Evolutionary conservation across 345 rosid species (phyloP), one percentile per base, ranked within the genome.

Genomic region (Populus tremula): DNA sequence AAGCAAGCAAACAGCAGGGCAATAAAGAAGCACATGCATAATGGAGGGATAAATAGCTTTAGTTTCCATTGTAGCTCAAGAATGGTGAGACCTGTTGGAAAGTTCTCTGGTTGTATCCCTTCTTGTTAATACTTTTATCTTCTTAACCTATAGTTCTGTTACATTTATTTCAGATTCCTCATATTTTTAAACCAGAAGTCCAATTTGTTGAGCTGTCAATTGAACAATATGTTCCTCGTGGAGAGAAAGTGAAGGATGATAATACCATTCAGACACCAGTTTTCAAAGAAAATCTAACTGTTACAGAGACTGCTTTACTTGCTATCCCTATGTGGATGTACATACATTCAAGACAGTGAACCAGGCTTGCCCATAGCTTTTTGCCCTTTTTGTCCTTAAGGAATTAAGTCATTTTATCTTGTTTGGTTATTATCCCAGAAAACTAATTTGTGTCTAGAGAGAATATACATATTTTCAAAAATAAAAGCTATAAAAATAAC

Each of bases 1-100:
- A 95, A 95, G 85, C 93, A 91, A 87, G 92, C 98, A 31, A 90
- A 71, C 71, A 80, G 94, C 77, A 88, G 85, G 79, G 72, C 92
- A 70, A 85, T 95, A 66, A 88, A 74, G 67, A 95, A 92, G 74
- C 96, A 87, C 75, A 87, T 95, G 99, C 86, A 79, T 54, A 86
- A 92, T 87, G 94, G 99, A 41, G 98, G 99, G 70, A 83, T 84
- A 79, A 85, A 80, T 80, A 95, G 98, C 90, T 92, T 95, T 79
- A 83, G 84, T 81, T 95, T 93, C 81, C 97, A 92, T 85, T 82
- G 91, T n/a, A 91, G 98, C 86, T 92, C 97, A 71, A 90, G 97
- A 84, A 91, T 95, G 99, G 98, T 93, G 83, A 86, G 92, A 79
- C 69, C 74, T 76, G 17, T 82, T 56, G 59, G 67, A 75, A 68